Base-by-base conservation (phyloP, 208 protist species). In the Wallacemonas sp. region DNA sequence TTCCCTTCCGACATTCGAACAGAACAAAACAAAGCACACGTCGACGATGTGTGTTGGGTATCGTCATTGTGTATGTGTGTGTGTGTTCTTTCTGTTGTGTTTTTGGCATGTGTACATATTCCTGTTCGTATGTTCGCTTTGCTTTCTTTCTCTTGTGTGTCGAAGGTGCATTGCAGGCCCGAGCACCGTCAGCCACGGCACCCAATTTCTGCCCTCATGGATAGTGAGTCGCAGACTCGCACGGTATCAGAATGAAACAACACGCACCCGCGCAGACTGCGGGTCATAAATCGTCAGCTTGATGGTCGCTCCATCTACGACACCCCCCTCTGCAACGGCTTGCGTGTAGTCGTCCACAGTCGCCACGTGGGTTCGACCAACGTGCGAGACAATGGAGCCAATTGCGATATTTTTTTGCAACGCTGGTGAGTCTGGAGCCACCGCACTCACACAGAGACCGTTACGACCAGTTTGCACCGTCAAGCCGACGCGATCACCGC, bases 231-330 rank as follows among this genome's bases (percentile, higher is more conserved):
- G 36, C 36, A 41, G 9, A 41, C 36, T 17, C 36, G 36, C 9
- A 14, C 36, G 36, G 9, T 12, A 48, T 46, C 55, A 43, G 38
- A 85, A 41, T 2, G 75, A 71, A 1, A 90, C 34, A 24, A 87
- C 49, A 12, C 81, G 75, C 11, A 85, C 62, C 8, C 68, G 58
- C 14, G 75, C 80, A 11, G 62, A 38, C 30, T 74, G 60, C 17
- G 81, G 81, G 63, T 87, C 74, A 55, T 82, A 91, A 8, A 79
- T 65, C 6, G 85, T 86, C 56, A 91, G 57, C 57, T 74, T 81
- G 46, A 81, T 65, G 14, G 46, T 2, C 19, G 49, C 61, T 1
- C 52, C 49, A 39, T 65, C 68, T 9, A 36, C 52, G 8, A 34
- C 49, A 19, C 68, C 57, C n/a, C 73, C 75, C 8, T 57, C 48